Conservation (phyloP, 1,284 basidiomycete species). For the Caloboletus inedulis region DNA sequence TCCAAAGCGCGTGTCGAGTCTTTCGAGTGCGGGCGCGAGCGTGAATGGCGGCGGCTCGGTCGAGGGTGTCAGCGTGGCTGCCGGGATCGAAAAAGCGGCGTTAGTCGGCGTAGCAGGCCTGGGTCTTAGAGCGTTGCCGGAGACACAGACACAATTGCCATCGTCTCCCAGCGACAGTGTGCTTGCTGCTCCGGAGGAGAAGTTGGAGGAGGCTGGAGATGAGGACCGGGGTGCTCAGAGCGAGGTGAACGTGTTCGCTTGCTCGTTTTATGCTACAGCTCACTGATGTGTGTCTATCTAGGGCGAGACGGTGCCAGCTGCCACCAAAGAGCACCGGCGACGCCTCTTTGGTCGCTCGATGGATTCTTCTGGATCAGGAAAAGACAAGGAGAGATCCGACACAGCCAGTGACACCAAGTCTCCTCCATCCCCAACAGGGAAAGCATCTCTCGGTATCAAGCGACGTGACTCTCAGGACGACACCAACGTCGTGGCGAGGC, state of each 20-base stretch:
- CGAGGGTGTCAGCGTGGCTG: constrained; percentile 14
- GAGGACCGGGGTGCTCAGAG: constrained; percentile 67
- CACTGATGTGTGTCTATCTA: constrained; percentile 9
- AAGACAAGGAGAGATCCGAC: constrained; percentile 36
- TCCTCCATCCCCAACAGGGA: constrained; percentile 13
- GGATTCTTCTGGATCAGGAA: constrained; percentile 41
- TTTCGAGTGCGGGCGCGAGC: constrained; percentile 30
- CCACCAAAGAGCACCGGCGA: constrained; percentile 39
- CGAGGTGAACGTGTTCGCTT: constrained; percentile 49
- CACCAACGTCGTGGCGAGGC: constrained; percentile 36
- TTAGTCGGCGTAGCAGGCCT: constrained; percentile 26
- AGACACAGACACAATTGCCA: constrained; percentile 38
- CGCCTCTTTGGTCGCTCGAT: constrained; percentile 60
- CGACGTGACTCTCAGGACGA: constrained; percentile 28
- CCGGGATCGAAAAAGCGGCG: constrained; percentile 19
- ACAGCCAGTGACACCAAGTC: constrained; percentile 26
- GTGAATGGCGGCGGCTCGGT: constrained; percentile 25
- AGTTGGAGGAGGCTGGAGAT: constrained; percentile 35
- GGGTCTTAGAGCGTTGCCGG: constrained; percentile 30
- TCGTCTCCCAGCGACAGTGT: constrained; percentile 62
- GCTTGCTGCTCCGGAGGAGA: constrained; percentile 41
- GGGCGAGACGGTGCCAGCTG: constrained; percentile 43
- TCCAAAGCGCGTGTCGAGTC: constrained; percentile 29
- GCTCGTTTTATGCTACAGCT: background rate
- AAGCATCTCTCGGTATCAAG: constrained; percentile 19